Percentiles rank a stretch among this genome's conserved stretches.
Evolutionary conservation across 1,284 basidiomycete genomes (phyloP).

Genomic region (Hortiboletus rubellus): DNA sequence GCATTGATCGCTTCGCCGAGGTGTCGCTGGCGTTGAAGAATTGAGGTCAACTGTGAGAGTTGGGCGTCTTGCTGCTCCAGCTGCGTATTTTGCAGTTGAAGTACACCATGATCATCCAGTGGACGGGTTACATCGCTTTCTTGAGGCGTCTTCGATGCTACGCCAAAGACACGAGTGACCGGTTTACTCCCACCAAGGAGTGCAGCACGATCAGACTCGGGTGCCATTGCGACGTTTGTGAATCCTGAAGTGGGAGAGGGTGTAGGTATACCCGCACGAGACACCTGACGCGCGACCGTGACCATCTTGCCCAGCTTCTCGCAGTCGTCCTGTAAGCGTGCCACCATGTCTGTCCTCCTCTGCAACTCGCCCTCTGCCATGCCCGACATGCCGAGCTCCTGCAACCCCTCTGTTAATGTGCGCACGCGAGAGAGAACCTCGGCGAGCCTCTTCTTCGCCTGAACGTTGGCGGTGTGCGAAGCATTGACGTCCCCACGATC

Average conservation of each 20-base stretch:
- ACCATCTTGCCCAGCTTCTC: slow-evolving; percentile 81
- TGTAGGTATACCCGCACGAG: slow-evolving; percentile 37
- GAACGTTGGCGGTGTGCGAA: slow-evolving; percentile 79
- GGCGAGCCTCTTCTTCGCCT: slow-evolving; percentile 82
- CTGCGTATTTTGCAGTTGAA: slow-evolving; percentile 78
- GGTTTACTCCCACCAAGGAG: slow-evolving; percentile 52
- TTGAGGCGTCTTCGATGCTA: slow-evolving; percentile 51
- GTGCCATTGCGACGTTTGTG: slow-evolving; percentile 42
- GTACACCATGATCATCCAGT: slow-evolving; percentile 78
- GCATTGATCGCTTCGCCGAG: slow-evolving; percentile 86
- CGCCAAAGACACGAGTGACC: slow-evolving; percentile 80
- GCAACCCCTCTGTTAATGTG: slow-evolving; percentile 68
- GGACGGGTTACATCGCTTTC: slow-evolving; percentile 88
- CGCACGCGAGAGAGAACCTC: slow-evolving; percentile 70
- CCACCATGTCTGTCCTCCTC: slow-evolving; percentile 81
- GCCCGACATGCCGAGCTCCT: slow-evolving; percentile 61
- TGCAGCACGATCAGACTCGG: slow-evolving; percentile 63
- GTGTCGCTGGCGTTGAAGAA: slow-evolving; percentile 83
- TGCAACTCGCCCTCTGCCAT: slow-evolving; percentile 84
- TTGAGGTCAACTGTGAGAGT: slow-evolving; percentile 74
- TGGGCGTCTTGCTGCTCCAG: slow-evolving; percentile 86
- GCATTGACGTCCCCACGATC: slow-evolving; percentile 70
- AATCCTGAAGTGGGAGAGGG: slow-evolving; percentile 15
- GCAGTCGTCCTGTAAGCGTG: slow-evolving; percentile 80
- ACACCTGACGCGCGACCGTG: slow-evolving; percentile 61